Percentiles rank a stretch among this genome's conserved stretches.
phyloP scores from a whole-genome alignment of 306 rosid genomes.

The Lupinus albus region DNA sequence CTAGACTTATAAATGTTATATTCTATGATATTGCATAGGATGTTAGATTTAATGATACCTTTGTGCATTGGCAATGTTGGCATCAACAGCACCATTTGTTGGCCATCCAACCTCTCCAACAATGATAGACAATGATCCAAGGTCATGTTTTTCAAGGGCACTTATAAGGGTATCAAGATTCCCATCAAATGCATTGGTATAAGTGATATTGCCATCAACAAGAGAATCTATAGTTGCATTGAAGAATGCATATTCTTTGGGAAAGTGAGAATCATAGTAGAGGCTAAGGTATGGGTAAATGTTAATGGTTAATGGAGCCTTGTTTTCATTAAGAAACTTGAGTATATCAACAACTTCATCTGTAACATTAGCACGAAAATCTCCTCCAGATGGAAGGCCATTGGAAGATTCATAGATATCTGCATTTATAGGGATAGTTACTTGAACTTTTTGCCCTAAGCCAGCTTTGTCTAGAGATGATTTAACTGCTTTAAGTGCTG shows the following conservation, averaged over 20 bases:
- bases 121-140: slow-evolving; percentile 51
- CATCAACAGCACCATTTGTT: slow-evolving; percentile 55
- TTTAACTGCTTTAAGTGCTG: slow-evolving; percentile 61
- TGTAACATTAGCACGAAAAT: slow-evolving; percentile 54
- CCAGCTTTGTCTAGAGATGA: slow-evolving; percentile 65
- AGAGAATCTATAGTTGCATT: slow-evolving; percentile 40
- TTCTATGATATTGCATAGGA: too few relatives aligned
- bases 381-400: slow-evolving; percentile 65
- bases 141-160: slow-evolving; percentile 59
- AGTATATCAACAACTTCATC: slow-evolving; percentile 46
- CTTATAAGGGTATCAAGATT: slow-evolving; percentile 64
- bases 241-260: slow-evolving; percentile 70
- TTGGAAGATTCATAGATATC: slow-evolving; percentile 56
- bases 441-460: slow-evolving; percentile 59
- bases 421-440: slow-evolving; percentile 68
- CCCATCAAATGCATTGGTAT: slow-evolving; percentile 66
- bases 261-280: slow-evolving; percentile 60
- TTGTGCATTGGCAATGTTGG: slow-evolving; percentile 45
- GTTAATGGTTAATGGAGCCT: slow-evolving; percentile 55
- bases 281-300: slow-evolving; percentile 82
- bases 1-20: too few relatives aligned
- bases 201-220: slow-evolving; percentile 55
- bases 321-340: slow-evolving; percentile 55
- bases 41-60: slow-evolving; percentile 8
- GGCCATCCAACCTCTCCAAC: slow-evolving; percentile 83